Base-by-base conservation (phyloP, 257 asterid species). In the Handroanthus guayacan region DNA sequence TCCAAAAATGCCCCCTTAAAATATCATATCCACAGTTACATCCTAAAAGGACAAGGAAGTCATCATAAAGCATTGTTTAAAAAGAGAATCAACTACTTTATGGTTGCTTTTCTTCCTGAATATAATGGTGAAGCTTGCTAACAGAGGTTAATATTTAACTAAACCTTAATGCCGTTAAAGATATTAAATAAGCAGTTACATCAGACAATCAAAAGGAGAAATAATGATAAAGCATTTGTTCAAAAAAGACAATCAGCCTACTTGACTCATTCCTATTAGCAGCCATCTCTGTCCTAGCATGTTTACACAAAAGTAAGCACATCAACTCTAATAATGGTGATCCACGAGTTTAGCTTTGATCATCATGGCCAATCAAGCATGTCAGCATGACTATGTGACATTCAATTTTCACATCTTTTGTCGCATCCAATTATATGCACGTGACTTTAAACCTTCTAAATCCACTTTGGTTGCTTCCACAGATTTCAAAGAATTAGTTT, bases 341-440 rank as follows among this genome's bases (percentile, higher is more conserved):
- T 57, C 45, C 47, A 14, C 8, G 58, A 57, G 55, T 63, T 48
- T n/a, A 76, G n/a, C 18, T 16, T 12, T 63, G 45, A 61, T 67
- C 36, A 64, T 76, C 52, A 44, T 67, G 69, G 69, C 51, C 25
- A 16, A 25, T 25, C 60, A 55, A 13, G 66, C 58, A 60, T 45
- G 62, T 3, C 18, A 20, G 31, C 11, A n/a, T 50, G 37, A 20
- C 45, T 9, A 20, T 72, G 36, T 58, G 36, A 18, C 3, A 9
- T 17, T 25, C 0, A 68, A 47, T 39, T 61, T 47, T 61, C 9
- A n/a, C 63, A 6, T 51, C 11, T 36, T 16, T 18, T 34, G 56
- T 44, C 3, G 37, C 68, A 74, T 51, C 56, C 39, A 39, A 5
- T 44, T 43, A 5, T 63, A 52, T 50, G 72, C n/a, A 54, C 9